Evolutionary conservation across 352 stramenopile species (phyloP), one percentile per base, ranked within the genome.

Genomic region (Thraustotheca clavata): DNA sequence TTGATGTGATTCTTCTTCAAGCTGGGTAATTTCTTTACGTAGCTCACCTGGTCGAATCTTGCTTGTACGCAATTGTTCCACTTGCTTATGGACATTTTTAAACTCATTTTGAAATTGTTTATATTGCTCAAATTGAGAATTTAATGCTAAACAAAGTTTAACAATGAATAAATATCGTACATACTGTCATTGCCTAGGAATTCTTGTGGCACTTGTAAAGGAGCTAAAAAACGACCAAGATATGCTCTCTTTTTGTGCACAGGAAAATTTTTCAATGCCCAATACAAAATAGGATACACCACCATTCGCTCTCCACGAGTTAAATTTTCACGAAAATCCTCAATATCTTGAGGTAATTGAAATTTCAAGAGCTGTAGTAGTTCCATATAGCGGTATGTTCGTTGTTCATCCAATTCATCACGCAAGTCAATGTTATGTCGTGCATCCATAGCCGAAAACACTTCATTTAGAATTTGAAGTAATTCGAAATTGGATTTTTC

Each of bases 281-380:
- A 98, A 75, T 98, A 80, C 35, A 98, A 76, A 27, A 97, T 81
- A 18, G 80, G 83, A 67, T 98, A 97, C 24, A 98, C 73, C n/a
- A 85, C 77, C 48, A 80, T 71, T 31, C 88, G 91, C 47, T 96
- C 86, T 52, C 93, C 91, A 48, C 87, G 73, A 20, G 74, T 69
- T 38, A 97, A 68, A 14, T 79, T 83, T 27, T 89, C 82, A 54
- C 84, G 77, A 60, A 94, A 96, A 35, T 62, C 68, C 35, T 91
- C 83, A 31, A 86, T 54, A 49, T 90, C 79, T 63, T 60, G 65
- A 49, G 79, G 85, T 29, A 97, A 71, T 14, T 87, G 76, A 67
- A 96, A 98, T 74, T 98, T 98, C 70, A 98, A 87, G 48, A 97
- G 75, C 54, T 88, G 75, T 11, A 98, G 77, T 62, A 98, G 98